Evolutionary conservation across 75 land plant genomes (phyloP).

Genomic region (Ceratopteris richardii): DNA sequence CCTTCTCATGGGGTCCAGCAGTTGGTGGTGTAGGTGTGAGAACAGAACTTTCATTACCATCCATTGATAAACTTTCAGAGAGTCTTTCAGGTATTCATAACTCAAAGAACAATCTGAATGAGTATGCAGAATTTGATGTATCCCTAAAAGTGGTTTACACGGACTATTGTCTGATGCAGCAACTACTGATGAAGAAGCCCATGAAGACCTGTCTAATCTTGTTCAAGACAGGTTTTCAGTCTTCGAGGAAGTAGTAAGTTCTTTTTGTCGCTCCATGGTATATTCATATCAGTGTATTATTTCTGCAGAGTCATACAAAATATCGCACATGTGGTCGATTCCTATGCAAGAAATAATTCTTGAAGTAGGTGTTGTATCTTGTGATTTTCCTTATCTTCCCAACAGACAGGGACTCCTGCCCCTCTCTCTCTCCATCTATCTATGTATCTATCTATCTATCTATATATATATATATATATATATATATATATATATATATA

Average conservation of each 20-base stretch:
- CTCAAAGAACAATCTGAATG: background rate
- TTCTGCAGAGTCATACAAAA: too few species aligned
- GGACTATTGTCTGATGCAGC: conserved; percentile 17
- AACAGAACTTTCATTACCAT: conserved; percentile 70
- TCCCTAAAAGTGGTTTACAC: background rate
- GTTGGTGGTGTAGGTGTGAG: conserved; percentile 98
- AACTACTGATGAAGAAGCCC: conserved; percentile 76
- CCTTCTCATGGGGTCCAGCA: conserved; percentile 96
- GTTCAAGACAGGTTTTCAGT: conserved; percentile 76
- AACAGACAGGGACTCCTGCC: too few species aligned
- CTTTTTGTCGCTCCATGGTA: too few species aligned
- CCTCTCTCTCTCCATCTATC: too few species aligned
- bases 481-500: too few species aligned
- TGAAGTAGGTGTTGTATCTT: too few species aligned
- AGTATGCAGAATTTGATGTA: background rate
- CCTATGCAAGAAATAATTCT: too few species aligned
- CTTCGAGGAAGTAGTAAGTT: conserved; percentile 65
- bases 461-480: too few species aligned
- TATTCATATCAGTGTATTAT: too few species aligned
- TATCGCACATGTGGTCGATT: too few species aligned
- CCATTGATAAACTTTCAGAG: conserved; percentile 73
- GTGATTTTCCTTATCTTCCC: too few species aligned
- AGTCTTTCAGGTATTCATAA: conserved; percentile 38
- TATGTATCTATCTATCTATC: too few species aligned
- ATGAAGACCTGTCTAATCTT: conserved; percentile 65